Percentiles rank a stretch among this genome's conserved stretches.
phyloP scores from a whole-genome alignment of 2,329 filamentous ascomycete genomes.

The Cadophora malorum region DNA sequence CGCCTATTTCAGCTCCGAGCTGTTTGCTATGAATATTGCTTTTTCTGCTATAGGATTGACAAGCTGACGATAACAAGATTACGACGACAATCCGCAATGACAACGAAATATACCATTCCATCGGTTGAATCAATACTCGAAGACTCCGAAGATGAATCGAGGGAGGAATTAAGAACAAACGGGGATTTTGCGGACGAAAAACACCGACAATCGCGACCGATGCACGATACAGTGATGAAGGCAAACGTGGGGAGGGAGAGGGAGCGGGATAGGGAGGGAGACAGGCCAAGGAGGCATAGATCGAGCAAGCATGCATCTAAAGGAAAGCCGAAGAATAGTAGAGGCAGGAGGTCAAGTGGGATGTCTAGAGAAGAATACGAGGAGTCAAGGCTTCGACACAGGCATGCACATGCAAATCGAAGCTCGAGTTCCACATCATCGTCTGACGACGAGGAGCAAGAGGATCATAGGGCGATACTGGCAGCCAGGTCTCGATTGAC shows the following conservation, averaged over 20 bases:
- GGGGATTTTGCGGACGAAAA: constrained; percentile 28
- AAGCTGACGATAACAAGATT: constrained; percentile 28
- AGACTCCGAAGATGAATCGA: constrained; percentile 41
- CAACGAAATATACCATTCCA: constrained; percentile 39
- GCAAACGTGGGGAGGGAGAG: constrained; percentile 38
- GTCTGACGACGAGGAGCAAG: constrained; percentile 36
- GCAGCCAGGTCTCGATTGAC: constrained; percentile 41
- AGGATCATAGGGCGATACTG: constrained; percentile 38
- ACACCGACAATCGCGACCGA: constrained; percentile 21
- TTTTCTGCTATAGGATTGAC: constrained; percentile 24
- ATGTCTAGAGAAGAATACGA: constrained; percentile 32
- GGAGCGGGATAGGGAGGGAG: constrained; percentile 26
- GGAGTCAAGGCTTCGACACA: constrained; percentile 30
- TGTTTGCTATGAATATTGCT: constrained; percentile 28
- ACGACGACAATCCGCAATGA: constrained; percentile 34
- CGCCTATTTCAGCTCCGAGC: constrained; percentile 23
- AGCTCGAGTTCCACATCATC: constrained; percentile 38
- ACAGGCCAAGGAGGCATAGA: constrained; percentile 34
- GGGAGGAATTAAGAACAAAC: constrained; percentile 32
- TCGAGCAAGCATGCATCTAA: constrained; percentile 35
- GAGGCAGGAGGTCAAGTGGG: constrained; percentile 30
- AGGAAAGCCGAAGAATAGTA: constrained; percentile 35
- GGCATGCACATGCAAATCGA: constrained; percentile 31
- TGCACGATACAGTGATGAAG: constrained; percentile 35
- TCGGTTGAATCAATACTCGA: constrained; percentile 42